These are phyloP conservation scores for Rhododendron ovatum DNA, from an alignment of 148 eudicot species.

Conservation along the genomic window DNA sequence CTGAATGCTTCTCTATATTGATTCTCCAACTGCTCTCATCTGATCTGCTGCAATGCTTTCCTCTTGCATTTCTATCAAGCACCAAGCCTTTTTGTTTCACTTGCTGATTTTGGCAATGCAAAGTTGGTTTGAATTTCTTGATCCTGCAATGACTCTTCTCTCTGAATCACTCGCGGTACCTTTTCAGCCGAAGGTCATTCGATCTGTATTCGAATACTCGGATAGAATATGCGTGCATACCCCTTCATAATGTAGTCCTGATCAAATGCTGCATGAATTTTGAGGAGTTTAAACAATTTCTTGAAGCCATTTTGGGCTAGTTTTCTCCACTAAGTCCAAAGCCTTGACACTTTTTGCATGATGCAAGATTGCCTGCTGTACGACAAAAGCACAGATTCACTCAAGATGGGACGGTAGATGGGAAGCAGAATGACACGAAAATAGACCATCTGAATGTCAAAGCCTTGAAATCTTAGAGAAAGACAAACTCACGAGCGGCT, in stretches of 20 bases:
- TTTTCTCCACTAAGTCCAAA: neutral
- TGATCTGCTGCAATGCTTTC: neutral
- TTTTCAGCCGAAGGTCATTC: neutral
- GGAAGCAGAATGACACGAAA: neutral
- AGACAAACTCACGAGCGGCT: neutral
- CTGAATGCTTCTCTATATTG: neutral
- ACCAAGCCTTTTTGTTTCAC: neutral
- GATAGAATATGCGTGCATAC: neutral
- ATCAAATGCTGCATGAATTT: neutral
- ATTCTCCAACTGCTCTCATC: neutral
- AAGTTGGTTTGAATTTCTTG: neutral
- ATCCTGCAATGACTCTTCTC: neutral
- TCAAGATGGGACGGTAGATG: too few species aligned
- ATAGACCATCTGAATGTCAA: neutral
- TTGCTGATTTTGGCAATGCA: neutral
- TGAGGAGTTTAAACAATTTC: neutral
- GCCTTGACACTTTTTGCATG: neutral
- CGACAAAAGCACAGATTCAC: neutral
- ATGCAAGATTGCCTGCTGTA: neutral
- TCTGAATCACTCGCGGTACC: neutral
- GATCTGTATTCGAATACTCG: neutral
- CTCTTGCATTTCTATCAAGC: neutral
- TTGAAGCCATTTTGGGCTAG: neutral
- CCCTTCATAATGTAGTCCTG: neutral
- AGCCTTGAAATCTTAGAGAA: neutral